These are phyloP conservation scores for Ophiocordyceps camponoti-saundersi DNA, from an alignment of 2,329 filamentous ascomycete genomes.

Conservation along the genomic window DNA sequence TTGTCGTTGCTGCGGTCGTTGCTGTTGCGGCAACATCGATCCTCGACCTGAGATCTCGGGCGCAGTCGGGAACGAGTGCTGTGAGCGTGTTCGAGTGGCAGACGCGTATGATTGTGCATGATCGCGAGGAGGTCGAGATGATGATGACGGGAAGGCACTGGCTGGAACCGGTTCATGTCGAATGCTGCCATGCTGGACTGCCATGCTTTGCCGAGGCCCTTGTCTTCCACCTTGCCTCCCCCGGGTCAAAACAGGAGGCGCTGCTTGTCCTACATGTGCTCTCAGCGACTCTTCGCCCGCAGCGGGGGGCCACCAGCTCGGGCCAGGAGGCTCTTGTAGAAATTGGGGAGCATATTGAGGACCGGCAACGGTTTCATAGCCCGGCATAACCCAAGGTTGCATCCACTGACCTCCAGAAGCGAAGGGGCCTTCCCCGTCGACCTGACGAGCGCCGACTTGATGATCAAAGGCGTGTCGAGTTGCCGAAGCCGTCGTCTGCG, in stretches of 20 bases:
- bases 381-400: neutral
- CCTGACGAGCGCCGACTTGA: neutral
- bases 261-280: neutral
- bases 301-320: neutral
- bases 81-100: neutral
- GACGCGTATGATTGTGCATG: neutral
- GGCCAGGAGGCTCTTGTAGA: neutral
- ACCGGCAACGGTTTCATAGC: neutral
- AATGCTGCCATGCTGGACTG: neutral
- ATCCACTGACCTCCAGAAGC: neutral
- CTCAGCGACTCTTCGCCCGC: neutral
- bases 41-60: neutral
- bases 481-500: neutral
- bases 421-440: neutral
- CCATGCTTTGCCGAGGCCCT: neutral
- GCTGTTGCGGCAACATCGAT: neutral
- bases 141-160: neutral
- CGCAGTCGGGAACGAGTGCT: neutral
- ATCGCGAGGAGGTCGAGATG: neutral
- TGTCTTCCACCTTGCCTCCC: neutral
- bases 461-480: neutral
- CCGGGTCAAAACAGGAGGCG: neutral
- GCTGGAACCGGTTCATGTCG: neutral
- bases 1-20: neutral
- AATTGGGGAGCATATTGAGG: neutral